Conservation (phyloP, 148 eudicot genomes). For the Pouteria glomerata region DNA sequence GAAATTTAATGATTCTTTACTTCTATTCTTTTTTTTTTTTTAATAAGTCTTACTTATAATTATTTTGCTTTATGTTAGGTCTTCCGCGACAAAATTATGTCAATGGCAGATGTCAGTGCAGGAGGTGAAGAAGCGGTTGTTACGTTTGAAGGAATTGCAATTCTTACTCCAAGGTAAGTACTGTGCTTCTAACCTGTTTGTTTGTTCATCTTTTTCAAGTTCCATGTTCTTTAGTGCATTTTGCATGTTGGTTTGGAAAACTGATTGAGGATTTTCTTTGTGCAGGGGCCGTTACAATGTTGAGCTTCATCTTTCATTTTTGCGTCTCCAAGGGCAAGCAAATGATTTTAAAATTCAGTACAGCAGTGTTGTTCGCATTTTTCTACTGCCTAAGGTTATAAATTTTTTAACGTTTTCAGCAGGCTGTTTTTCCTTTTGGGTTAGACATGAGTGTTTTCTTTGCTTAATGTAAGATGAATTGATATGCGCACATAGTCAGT, state of each 20-base stretch:
- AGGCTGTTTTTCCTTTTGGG: background rate
- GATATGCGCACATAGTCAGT: background rate
- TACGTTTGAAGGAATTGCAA: constrained; percentile 82
- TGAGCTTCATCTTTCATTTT: constrained; percentile 87
- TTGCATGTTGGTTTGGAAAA: background rate
- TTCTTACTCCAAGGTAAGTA: constrained; percentile 88
- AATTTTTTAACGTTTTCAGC: background rate
- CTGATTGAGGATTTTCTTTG: constrained; percentile 13
- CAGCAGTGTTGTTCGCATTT: constrained; percentile 90
- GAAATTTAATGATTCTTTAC: background rate
- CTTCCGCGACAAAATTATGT: constrained; percentile 81
- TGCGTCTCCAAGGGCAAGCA: constrained; percentile 95
- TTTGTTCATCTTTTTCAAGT: too few relatives aligned
- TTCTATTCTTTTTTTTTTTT: background rate
- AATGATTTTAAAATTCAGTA: constrained; percentile 96
- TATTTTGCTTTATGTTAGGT: constrained; percentile 53
- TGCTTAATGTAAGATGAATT: background rate
- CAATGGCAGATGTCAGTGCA: constrained; percentile 89
- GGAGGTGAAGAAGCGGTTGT: constrained; percentile 92
- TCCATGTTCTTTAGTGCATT: background rate
- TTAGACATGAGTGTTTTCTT: background rate
- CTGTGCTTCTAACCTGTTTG: background rate
- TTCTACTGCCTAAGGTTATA: constrained; percentile 84
- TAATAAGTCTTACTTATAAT: background rate
- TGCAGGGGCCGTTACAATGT: constrained; percentile 90